Conservation (phyloP, 352 stramenopile species). For the Phytopythium kandeliae region DNA sequence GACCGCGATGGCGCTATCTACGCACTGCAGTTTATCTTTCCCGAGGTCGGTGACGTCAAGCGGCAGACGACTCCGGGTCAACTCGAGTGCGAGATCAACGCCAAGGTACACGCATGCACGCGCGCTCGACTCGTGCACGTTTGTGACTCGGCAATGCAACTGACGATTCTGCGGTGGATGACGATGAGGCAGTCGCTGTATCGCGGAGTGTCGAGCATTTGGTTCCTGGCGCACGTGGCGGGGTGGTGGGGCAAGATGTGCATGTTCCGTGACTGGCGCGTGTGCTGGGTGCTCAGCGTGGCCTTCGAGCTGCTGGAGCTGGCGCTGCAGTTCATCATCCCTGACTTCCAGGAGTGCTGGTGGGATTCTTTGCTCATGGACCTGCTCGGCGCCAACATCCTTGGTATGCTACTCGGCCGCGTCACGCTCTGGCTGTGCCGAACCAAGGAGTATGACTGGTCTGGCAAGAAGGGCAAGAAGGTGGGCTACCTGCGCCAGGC, state of each 20-base stretch:
- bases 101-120: slow-evolving; percentile 13
- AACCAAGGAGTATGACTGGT: slow-evolving; percentile 90
- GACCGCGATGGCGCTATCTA: slow-evolving; percentile 53
- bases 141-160: not conserved
- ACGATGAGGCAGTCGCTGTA: slow-evolving; percentile 38
- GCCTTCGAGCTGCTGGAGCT: slow-evolving; percentile 90
- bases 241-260: slow-evolving; percentile 92
- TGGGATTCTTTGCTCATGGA: slow-evolving; percentile 93
- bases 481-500: slow-evolving; percentile 56
- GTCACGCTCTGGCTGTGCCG: slow-evolving; percentile 74
- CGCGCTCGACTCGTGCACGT: not conserved
- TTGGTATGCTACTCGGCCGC: slow-evolving; percentile 83
- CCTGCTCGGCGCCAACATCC: slow-evolving; percentile 87
- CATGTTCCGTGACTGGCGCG: slow-evolving; percentile 92
- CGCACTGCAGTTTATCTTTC: slow-evolving; percentile 71
- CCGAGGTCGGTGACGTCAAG: slow-evolving; percentile 47
- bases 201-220: slow-evolving; percentile 73
- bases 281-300: slow-evolving; percentile 89
- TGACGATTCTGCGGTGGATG: not conserved
- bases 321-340: slow-evolving; percentile 85
- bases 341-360: slow-evolving; percentile 94
- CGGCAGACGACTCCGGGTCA: slow-evolving; percentile 19
- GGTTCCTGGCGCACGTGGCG: slow-evolving; percentile 82
- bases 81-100: slow-evolving; percentile 67
- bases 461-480: slow-evolving; percentile 68